Percentiles rank a stretch among this genome's conserved stretches.
These are phyloP conservation scores for Populus ilicifolia DNA, from an alignment of 345 rosid genomes.

Conservation along the genomic window DNA sequence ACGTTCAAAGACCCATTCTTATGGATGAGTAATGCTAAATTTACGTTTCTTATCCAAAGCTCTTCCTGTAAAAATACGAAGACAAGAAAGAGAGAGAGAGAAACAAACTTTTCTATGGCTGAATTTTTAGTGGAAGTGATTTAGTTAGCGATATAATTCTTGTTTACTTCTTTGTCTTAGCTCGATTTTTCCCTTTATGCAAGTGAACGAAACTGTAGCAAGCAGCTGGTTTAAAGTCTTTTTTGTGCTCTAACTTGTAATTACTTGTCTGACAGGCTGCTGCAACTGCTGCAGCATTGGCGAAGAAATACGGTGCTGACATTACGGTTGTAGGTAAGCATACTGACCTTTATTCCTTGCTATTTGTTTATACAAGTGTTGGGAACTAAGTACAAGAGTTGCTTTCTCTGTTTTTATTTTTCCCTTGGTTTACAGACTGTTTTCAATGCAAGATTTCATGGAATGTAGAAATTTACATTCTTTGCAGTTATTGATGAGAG, in stretches of 20 bases:
- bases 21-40: no score
- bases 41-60: no score
- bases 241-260: neutral
- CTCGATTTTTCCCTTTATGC: no score
- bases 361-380: neutral
- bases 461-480: constrained; percentile 23
- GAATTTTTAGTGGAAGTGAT: no score
- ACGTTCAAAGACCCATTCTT: no score
- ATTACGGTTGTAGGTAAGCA: constrained; percentile 79
- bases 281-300: constrained; percentile 81
- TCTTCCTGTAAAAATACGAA: no score
- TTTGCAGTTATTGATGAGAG: constrained; percentile 75
- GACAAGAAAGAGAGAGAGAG: no score
- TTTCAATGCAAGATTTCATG: constrained; percentile 21
- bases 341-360: constrained; percentile 1
- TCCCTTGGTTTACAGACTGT: constrained; percentile 4
- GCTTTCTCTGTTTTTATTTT: no score
- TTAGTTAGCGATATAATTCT: no score
- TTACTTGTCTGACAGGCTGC: constrained; percentile 53
- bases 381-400: constrained; percentile 7
- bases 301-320: constrained; percentile 87
- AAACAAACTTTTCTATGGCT: no score
- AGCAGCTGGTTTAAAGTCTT: neutral
- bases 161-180: no score
- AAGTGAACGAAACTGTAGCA: no score